Evolutionary conservation across 1,284 basidiomycete genomes (phyloP).

Genomic region (Rhodotorula sp.): DNA sequence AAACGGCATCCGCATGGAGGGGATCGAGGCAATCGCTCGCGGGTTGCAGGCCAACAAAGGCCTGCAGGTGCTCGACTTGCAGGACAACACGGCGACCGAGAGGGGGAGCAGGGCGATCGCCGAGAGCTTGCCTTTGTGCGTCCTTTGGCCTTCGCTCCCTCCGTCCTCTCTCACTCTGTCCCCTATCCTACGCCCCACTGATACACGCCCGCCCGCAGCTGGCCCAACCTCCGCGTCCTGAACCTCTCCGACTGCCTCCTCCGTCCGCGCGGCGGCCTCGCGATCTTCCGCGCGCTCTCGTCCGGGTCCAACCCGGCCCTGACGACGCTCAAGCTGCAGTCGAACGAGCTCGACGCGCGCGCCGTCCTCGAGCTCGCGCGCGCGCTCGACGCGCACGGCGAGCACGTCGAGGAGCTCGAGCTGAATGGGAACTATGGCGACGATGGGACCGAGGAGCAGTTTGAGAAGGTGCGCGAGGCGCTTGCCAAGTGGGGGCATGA

Average conservation of each 20-base stretch:
- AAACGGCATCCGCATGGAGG: conserved; percentile 95
- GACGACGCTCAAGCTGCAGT: conserved; percentile 76
- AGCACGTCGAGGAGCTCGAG: conserved; percentile 67
- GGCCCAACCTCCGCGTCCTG: conserved; percentile 72
- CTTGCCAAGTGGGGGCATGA: conserved; percentile 72
- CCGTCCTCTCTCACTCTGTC: too few species aligned
- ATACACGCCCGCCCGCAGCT: conserved; percentile 50
- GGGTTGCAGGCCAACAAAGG: conserved; percentile 71
- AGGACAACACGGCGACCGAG: conserved; percentile 90
- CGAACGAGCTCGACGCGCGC: conserved; percentile 78
- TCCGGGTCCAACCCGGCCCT: conserved; percentile 72
- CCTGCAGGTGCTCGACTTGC: conserved; percentile 81
- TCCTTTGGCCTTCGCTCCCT: not conserved
- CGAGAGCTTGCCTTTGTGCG: conserved; percentile 60
- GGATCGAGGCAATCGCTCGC: conserved; percentile 76
- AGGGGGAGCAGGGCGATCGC: conserved; percentile 76
- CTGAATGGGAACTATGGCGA: conserved; percentile 79
- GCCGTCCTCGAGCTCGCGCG: conserved; percentile 69
- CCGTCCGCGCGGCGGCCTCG: conserved; percentile 62
- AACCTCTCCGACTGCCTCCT: conserved; percentile 93
- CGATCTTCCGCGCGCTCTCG: conserved; percentile 63
- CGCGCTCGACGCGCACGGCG: conserved; percentile 65
- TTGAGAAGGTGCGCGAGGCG: conserved; percentile 65
- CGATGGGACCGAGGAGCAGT: conserved; percentile 75
- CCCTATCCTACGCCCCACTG: not conserved